Conservation (phyloP, 2,329 filamentous ascomycete genomes). For the Calycina herbarum region DNA sequence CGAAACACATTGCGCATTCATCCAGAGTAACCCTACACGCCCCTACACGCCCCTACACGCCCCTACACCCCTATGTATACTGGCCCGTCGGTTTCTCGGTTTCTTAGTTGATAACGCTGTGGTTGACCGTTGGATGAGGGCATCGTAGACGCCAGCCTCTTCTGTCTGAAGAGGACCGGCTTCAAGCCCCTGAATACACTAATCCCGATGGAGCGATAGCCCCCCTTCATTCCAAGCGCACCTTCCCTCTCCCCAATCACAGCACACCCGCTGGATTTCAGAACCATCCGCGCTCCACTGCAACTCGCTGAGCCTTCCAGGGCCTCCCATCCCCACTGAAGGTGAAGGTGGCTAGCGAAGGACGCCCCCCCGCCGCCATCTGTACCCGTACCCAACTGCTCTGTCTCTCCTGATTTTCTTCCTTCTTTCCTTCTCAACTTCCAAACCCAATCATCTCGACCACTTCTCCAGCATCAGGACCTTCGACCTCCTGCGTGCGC, state of each 20-base stretch:
- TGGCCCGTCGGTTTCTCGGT: background rate
- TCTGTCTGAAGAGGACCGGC: background rate
- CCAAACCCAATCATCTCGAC: conserved; percentile 14
- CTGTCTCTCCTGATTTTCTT: conserved; percentile 1
- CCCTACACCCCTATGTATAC: background rate
- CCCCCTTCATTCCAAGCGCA: conserved; percentile 24
- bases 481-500: background rate
- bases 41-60: background rate
- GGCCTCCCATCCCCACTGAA: background rate
- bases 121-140: background rate
- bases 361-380: conserved; percentile 10
- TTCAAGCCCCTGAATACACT: background rate
- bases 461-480: conserved; percentile 12
- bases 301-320: too few species aligned
- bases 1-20: background rate
- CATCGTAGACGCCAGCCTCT: background rate
- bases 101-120: background rate
- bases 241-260: conserved; percentile 13
- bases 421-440: background rate
- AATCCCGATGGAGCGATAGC: conserved; percentile 14
- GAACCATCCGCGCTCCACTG: conserved; percentile 13
- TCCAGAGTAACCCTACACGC: background rate
- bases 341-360: background rate
- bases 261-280: conserved; percentile 18
- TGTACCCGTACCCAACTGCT: background rate